Evolutionary conservation across 768 basidiomycete genomes (phyloP).

Genomic region (Auricularia sp.): DNA sequence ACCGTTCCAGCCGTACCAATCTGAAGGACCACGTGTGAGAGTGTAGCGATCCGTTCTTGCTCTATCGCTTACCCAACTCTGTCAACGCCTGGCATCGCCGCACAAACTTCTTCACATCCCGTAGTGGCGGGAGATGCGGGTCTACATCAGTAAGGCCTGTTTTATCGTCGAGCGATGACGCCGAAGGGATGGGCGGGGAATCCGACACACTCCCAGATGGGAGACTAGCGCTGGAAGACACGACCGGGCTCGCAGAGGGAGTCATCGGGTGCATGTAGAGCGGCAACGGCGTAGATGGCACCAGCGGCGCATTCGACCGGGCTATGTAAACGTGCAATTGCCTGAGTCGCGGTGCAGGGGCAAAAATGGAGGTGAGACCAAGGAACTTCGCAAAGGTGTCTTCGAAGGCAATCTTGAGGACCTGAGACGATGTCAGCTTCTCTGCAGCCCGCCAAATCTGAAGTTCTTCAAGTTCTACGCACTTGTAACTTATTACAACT

Average conservation of each 20-base stretch:
- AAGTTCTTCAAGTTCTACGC: neutral
- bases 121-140: conserved; percentile 26
- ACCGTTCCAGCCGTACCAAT: conserved; percentile 29
- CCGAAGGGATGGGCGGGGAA: conserved; percentile 14
- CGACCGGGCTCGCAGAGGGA: conserved; percentile 23
- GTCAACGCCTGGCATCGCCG: conserved; percentile 27
- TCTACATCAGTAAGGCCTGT: conserved; percentile 15
- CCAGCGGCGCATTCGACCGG: conserved; percentile 23
- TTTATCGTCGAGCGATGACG: conserved; percentile 13
- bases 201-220: conserved; percentile 20
- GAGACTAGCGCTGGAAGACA: conserved; percentile 18
- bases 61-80: conserved; percentile 17
- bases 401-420: conserved; percentile 23
- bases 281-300: conserved; percentile 20
- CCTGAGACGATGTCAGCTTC: conserved; percentile 13
- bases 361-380: conserved; percentile 23
- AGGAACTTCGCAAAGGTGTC: conserved; percentile 29
- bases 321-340: conserved; percentile 23
- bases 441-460: conserved; percentile 7
- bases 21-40: conserved; percentile 11
- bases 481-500: conserved; percentile 25
- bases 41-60: neutral
- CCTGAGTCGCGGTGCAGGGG: conserved; percentile 21
- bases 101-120: conserved; percentile 30
- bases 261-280: conserved; percentile 18